phyloP scores from a whole-genome alignment of 257 asterid species.

The Gynochthodes officinalis region DNA sequence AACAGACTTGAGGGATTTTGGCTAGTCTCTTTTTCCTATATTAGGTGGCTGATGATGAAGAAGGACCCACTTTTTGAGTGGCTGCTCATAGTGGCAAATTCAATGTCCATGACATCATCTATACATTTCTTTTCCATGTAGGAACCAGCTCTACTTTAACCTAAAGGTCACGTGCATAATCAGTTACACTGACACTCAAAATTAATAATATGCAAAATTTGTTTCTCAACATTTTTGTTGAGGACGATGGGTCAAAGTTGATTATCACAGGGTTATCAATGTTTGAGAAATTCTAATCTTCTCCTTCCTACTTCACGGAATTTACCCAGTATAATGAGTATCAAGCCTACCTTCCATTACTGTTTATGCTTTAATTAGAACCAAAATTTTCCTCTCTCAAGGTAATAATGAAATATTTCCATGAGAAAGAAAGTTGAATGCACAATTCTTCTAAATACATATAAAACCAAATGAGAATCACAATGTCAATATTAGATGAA shows the following conservation, averaged over 20 bases:
- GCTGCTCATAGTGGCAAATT: not conserved
- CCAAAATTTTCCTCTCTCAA: not conserved
- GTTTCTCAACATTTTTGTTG: not conserved
- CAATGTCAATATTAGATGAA: not conserved
- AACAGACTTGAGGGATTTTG: not conserved
- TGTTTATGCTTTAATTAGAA: not conserved
- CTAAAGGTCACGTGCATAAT: not conserved
- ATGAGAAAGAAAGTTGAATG: not conserved
- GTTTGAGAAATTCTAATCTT: not conserved
- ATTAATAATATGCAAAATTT: not conserved
- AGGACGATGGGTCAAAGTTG: not conserved
- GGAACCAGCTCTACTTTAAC: not conserved
- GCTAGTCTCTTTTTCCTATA: not conserved
- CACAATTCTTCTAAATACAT: constrained; percentile 2
- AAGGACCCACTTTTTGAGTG: no score
- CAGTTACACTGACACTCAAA: not conserved
- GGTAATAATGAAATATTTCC: not conserved
- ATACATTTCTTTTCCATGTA: not conserved
- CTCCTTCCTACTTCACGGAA: not conserved
- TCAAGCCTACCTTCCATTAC: not conserved
- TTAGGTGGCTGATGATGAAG: not conserved
- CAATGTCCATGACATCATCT: not conserved
- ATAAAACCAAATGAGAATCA: not conserved
- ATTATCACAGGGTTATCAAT: not conserved
- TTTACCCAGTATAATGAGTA: not conserved